phyloP scores from a whole-genome alignment of 805 yeast genomes.

The Hanseniaspora guilliermondii region DNA sequence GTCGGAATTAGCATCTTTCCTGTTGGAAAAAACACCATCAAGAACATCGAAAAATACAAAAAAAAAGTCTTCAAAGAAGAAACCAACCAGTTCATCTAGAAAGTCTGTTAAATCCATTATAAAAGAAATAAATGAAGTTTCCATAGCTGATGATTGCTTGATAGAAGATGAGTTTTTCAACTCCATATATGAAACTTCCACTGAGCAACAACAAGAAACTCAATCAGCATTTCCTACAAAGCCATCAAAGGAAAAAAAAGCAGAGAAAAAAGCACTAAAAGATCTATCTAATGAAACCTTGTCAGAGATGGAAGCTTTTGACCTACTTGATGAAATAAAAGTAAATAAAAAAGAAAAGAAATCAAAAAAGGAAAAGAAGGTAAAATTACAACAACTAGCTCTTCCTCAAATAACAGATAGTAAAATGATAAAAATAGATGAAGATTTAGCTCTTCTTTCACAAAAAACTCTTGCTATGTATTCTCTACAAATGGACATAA shows the following conservation, averaged over 20 bases:
- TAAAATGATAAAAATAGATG: not conserved
- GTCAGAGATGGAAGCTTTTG: not conserved
- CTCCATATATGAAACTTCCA: not conserved
- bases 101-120: not conserved
- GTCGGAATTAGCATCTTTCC: conserved; percentile 9
- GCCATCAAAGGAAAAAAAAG: not conserved
- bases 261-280: not conserved
- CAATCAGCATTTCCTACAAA: not conserved
- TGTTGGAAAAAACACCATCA: not conserved
- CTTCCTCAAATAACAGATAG: not conserved
- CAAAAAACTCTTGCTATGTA: not conserved
- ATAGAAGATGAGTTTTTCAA: not conserved
- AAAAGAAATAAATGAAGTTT: not conserved
- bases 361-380: not conserved
- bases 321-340: not conserved
- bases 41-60: not conserved
- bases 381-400: not conserved
- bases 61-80: not conserved
- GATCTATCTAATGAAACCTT: not conserved
- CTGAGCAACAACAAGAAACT: not conserved
- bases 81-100: not conserved
- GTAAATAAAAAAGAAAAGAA: not conserved
- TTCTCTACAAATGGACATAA: conserved; percentile 1
- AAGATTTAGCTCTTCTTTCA: not conserved
- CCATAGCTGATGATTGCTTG: not conserved